Evolutionary conservation across 177 flowering plant genomes (phyloP).

Genomic region (Telopea speciosissima): DNA sequence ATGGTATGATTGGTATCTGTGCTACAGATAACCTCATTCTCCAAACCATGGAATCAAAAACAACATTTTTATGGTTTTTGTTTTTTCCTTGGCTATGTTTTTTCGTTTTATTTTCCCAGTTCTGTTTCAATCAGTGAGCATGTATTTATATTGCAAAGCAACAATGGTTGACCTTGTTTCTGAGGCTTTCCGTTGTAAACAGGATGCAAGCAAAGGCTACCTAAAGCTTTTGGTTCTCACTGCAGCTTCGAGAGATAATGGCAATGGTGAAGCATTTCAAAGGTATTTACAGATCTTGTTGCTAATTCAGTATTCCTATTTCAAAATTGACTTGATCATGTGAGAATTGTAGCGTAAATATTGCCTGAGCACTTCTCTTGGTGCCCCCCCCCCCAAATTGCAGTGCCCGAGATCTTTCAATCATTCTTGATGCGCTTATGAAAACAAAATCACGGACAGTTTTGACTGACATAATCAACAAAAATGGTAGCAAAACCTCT

Average conservation of each 20-base stretch:
- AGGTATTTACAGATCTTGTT: constrained; percentile 40
- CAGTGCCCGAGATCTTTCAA: constrained; percentile 92
- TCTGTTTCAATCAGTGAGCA: not conserved
- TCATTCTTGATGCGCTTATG: constrained; percentile 92
- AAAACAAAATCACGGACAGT: constrained; percentile 81
- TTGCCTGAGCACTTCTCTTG: constrained; percentile 1
- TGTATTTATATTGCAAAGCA: not conserved
- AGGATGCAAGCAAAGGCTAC: constrained; percentile 90
- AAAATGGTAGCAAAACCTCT: constrained; percentile 61
- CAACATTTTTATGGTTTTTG: not conserved
- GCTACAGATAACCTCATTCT: no score
- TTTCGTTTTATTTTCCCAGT: not conserved
- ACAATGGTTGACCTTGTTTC: constrained; percentile 4
- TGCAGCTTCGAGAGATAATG: constrained; percentile 76
- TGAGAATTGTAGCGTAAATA: not conserved
- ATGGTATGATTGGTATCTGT: no score
- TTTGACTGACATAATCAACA: constrained; percentile 73
- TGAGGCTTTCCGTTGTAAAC: constrained; percentile 13
- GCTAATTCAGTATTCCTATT: not conserved
- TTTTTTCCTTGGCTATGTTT: not conserved
- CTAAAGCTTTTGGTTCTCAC: constrained; percentile 91
- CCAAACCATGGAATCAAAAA: not conserved
- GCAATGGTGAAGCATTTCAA: constrained; percentile 74
- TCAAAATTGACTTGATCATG: not conserved
- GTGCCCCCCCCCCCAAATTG: constrained; percentile 10